Conservation (phyloP, 352 stramenopile genomes). For the Globisporangium splendens region DNA sequence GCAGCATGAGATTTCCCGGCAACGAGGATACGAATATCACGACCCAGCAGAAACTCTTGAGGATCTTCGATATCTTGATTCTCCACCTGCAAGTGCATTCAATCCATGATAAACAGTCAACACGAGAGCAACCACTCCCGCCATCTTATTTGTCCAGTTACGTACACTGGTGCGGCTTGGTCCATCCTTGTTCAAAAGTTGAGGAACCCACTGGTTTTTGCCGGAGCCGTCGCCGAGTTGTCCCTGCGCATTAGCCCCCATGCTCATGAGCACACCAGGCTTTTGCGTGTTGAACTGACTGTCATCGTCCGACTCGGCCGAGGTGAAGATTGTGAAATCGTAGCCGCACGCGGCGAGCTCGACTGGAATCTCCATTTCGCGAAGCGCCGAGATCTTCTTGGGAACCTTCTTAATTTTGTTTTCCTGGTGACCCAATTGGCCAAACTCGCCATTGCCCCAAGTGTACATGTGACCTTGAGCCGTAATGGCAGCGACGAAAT, state of each 20-base stretch:
- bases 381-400: constrained; percentile 82
- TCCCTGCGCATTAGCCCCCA: constrained; percentile 69
- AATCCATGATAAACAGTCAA: neutral
- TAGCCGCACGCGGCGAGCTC: constrained; percentile 49
- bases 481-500: constrained; percentile 60
- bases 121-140: neutral
- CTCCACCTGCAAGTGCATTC: constrained; percentile 25
- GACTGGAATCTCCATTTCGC: constrained; percentile 72
- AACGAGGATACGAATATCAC: constrained; percentile 56
- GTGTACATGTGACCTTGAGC: constrained; percentile 71
- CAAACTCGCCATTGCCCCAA: constrained; percentile 74
- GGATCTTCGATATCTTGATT: constrained; percentile 64
- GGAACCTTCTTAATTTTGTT: constrained; percentile 85
- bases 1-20: constrained; percentile 59
- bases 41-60: constrained; percentile 65
- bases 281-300: constrained; percentile 76
- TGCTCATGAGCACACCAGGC: constrained; percentile 76
- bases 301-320: constrained; percentile 56
- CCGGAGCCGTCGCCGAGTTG: constrained; percentile 62
- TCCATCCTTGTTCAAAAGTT: constrained; percentile 71
- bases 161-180: constrained; percentile 51
- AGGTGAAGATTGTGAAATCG: constrained; percentile 76
- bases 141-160: neutral
- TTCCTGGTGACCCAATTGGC: constrained; percentile 78
- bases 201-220: constrained; percentile 84